Evolutionary conservation across 2,329 filamentous ascomycete genomes (phyloP), one percentile per base, ranked within the genome.

Genomic region (Fusarium albidum): DNA sequence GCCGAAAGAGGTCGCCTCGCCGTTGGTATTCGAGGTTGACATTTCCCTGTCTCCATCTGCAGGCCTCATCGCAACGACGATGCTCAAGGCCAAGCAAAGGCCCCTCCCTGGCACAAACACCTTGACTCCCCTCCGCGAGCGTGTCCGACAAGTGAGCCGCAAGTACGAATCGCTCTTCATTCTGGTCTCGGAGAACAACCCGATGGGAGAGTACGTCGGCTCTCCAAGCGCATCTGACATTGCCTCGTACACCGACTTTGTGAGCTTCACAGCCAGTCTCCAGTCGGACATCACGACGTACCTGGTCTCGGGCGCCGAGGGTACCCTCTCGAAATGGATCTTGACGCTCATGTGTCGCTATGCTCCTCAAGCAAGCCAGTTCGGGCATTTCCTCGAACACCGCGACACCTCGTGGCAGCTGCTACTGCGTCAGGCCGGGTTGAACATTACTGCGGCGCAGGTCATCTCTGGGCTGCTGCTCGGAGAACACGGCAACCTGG

Each of bases 41-140:
- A 72, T 96, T 4, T 82, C 89, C 1, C 64, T 93, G 6, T 90
- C 90, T 0, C 85, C 90, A 0, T 79, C 77, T 0, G 85, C 82
- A 0, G 92, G 90, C 0, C 74, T 96, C 3, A 71, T 96, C 1
- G 67, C 90, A 15, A 90, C 90, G 1, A 90, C 84, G 0, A 75
- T 93, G 6, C 84, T 93, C 55, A 85, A 88, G 59, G 79, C 89
- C 21, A 88, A 87, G 35, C 93, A 96, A 65, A 83, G 80, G 40
- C 78, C 88, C 3, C 77, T 92, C 0, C 90, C 91, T 0, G 70
- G 72, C 2, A 69, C 70, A 6, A 76, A 71, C 9, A 57, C 65
- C 0, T 69, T 74, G 29, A 74, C 78, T 4, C 73, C 75, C 12
- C 75, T 92, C 12, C 80, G 82, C 31, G 78, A 85, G 43, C 78